Conservation (phyloP, 495 filamentous ascomycete species). For the Thozetella sp. region DNA sequence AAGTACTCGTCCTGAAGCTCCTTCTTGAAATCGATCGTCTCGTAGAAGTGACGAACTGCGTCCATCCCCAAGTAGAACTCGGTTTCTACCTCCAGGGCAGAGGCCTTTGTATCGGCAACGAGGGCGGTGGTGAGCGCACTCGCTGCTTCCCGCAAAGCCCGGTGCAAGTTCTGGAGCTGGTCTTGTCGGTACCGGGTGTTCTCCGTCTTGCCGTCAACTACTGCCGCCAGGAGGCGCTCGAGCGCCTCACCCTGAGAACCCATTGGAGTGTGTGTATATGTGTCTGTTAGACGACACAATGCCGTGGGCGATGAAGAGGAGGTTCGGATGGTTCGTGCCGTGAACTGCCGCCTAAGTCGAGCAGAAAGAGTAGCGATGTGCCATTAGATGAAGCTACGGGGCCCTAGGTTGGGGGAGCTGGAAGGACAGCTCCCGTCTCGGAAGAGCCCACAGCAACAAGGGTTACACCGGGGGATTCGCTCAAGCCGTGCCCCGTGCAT, state of each 20-base stretch:
- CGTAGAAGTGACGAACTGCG: constrained; percentile 45
- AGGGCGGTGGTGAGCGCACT: constrained; percentile 39
- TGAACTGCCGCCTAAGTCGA: too few relatives aligned
- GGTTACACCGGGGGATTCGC: too few relatives aligned
- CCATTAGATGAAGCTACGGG: too few relatives aligned
- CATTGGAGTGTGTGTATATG: too few relatives aligned
- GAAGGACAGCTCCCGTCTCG: too few relatives aligned
- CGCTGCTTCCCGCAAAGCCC: constrained; percentile 29
- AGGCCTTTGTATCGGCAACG: constrained; percentile 32
- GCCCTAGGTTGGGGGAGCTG: too few relatives aligned
- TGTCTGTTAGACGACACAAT: too few relatives aligned
- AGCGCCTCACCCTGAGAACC: constrained; percentile 25
- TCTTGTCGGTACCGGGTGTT: constrained; percentile 47
- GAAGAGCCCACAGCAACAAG: too few relatives aligned
- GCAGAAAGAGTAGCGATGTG: too few relatives aligned
- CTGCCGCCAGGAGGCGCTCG: constrained; percentile 37
- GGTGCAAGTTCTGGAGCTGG: constrained; percentile 45
- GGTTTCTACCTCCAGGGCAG: constrained; percentile 33
- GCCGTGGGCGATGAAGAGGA: too few relatives aligned
- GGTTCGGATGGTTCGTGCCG: too few relatives aligned
- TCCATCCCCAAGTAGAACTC: constrained; percentile 43
- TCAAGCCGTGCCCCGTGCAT: too few relatives aligned
- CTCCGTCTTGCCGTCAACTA: constrained; percentile 46
- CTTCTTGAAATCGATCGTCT: constrained; percentile 32
- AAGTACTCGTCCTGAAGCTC: constrained; percentile 49